Percentiles rank a stretch among this genome's conserved stretches.
phyloP scores from a whole-genome alignment of 1,284 basidiomycete species.

The Athelia sp. region DNA sequence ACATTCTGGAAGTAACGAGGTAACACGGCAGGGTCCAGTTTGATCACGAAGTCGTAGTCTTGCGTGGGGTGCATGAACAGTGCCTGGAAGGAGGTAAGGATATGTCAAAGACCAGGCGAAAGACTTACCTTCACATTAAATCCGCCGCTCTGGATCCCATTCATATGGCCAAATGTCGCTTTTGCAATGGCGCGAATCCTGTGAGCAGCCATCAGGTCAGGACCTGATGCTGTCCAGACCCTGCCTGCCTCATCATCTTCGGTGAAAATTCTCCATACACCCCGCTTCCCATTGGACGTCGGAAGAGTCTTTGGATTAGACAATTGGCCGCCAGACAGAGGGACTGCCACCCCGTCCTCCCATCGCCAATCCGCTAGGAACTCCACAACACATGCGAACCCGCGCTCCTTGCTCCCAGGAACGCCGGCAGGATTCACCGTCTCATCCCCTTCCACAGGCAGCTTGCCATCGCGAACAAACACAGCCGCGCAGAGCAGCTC shows the following conservation, averaged over 20 bases:
- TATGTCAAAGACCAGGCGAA: background rate
- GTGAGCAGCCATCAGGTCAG: conserved; percentile 65
- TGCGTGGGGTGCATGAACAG: conserved; percentile 81
- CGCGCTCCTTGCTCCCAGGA: conserved; percentile 72
- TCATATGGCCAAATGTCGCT: conserved; percentile 56
- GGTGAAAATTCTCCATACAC: conserved; percentile 82
- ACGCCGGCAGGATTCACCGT: conserved; percentile 28
- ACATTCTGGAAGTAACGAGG: conserved; percentile 74
- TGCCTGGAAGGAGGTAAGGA: conserved; percentile 36
- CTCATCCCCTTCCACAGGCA: conserved; percentile 22
- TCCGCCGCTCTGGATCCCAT: conserved; percentile 38
- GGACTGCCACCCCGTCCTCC: conserved; percentile 59
- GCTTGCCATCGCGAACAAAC: conserved; percentile 42
- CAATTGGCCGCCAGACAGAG: conserved; percentile 42
- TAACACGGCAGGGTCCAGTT: conserved; percentile 61
- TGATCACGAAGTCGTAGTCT: conserved; percentile 85
- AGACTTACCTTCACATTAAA: conserved; percentile 52
- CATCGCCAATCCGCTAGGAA: conserved; percentile 86
- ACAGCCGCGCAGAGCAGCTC: conserved; percentile 80
- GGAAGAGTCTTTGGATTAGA: conserved; percentile 18
- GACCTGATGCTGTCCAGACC: conserved; percentile 69
- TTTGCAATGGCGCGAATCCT: conserved; percentile 68
- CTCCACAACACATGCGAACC: conserved; percentile 75
- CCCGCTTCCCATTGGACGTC: conserved; percentile 30
- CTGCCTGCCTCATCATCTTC: conserved; percentile 73